These are phyloP conservation scores for Pestalotiopsis sp. DNA, from an alignment of 2,329 filamentous ascomycete species.

Conservation along the genomic window DNA sequence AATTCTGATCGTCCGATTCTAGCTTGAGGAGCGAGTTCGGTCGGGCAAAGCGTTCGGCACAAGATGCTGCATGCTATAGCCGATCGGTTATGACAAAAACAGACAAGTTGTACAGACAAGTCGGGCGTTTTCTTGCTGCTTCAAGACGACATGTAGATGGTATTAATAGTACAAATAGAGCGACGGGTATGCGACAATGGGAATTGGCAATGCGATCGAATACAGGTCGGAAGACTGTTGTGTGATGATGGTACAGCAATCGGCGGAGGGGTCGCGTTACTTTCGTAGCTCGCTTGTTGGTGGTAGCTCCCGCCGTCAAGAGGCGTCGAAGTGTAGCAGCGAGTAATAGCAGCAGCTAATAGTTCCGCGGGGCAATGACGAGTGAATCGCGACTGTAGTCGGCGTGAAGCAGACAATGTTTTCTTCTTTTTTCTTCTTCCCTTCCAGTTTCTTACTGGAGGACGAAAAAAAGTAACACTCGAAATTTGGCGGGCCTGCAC, in stretches of 20 bases:
- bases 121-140: neutral
- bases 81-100: constrained; percentile 14
- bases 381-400: neutral
- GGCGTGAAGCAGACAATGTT: neutral
- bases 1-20: neutral
- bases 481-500: neutral
- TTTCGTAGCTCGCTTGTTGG: neutral
- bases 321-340: neutral
- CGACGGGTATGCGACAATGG: neutral
- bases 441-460: too few species aligned
- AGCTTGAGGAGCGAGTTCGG: neutral
- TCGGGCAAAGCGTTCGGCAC: constrained; percentile 23
- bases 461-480: neutral
- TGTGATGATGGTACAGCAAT: neutral
- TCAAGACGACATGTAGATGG: neutral
- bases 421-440: neutral
- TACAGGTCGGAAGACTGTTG: neutral
- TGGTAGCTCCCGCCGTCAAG: neutral
- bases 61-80: constrained; percentile 38
- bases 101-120: constrained; percentile 16
- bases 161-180: neutral
- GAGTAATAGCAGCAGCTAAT: neutral
- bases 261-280: neutral
- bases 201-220: neutral
- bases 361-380: neutral